phyloP scores from a whole-genome alignment of 306 rosid genomes.

The Senna tora region DNA sequence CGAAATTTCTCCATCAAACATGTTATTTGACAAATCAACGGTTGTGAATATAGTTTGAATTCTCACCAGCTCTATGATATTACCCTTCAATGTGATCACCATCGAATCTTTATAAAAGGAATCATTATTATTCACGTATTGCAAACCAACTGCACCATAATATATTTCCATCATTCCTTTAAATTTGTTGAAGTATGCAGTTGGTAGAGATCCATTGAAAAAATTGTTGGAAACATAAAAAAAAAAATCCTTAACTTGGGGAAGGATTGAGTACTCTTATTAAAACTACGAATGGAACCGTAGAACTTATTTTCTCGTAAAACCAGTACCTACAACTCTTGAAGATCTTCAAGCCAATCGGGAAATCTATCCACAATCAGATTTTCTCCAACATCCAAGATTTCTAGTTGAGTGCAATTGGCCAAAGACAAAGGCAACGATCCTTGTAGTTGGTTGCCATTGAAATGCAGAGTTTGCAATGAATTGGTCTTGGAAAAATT shows the following conservation, averaged over 20 bases:
- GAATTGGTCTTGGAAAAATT: too few relatives aligned
- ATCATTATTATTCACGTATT: background rate
- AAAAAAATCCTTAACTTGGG: too few relatives aligned
- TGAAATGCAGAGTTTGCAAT: conserved; percentile 25
- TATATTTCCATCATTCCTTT: conserved; percentile 17
- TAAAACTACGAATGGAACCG: conserved; percentile 29
- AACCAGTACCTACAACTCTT: conserved; percentile 39
- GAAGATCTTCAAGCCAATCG: conserved; percentile 38
- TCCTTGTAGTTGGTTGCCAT: conserved; percentile 40
- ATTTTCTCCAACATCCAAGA: conserved; percentile 47
- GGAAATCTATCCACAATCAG: conserved; percentile 33
- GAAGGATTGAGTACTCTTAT: too few relatives aligned
- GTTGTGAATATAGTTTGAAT: conserved; percentile 14
- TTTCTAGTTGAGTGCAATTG: too few relatives aligned
- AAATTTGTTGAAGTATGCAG: too few relatives aligned
- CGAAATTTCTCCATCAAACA: conserved; percentile 44
- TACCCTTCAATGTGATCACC: conserved; percentile 26
- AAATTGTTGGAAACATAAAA: too few relatives aligned
- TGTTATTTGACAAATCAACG: conserved; percentile 37
- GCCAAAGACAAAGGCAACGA: conserved; percentile 31
- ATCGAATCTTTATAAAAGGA: background rate
- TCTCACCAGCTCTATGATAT: background rate
- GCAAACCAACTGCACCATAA: background rate
- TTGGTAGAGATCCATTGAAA: too few relatives aligned
- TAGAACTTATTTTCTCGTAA: conserved; percentile 38